Percentiles rank a stretch among this genome's conserved stretches.
Conservation (phyloP, 2,329 filamentous ascomycete species). For the Coniochaeta hoffmannii region DNA sequence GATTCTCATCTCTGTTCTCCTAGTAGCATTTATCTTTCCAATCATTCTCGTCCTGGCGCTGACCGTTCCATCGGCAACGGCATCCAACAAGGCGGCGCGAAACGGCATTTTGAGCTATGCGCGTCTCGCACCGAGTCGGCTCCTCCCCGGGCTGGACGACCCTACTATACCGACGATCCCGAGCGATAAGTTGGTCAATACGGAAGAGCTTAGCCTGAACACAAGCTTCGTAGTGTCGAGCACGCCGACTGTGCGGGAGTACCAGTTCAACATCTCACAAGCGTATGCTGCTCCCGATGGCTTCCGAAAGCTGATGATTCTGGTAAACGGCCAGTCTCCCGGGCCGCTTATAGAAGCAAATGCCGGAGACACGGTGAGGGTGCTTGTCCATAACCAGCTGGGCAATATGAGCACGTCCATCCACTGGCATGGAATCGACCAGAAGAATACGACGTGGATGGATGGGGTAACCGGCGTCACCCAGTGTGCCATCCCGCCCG, state of each 20-base stretch:
- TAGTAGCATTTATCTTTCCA: not conserved
- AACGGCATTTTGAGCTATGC: not conserved
- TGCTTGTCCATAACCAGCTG: conserved; percentile 29
- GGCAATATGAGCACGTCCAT: conserved; percentile 39
- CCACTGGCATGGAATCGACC: conserved; percentile 64
- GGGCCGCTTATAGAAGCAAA: conserved; percentile 37
- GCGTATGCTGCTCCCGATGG: conserved; percentile 25
- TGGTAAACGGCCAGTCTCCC: conserved; percentile 32
- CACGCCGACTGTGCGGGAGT: conserved; percentile 18
- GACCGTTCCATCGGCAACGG: not conserved
- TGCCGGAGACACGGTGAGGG: conserved; percentile 32
- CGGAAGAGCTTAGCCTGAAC: conserved; percentile 15
- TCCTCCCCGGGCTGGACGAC: not conserved
- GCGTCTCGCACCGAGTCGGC: not conserved
- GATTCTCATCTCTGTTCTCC: not conserved
- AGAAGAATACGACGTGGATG: conserved; percentile 56
- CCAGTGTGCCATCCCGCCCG: conserved; percentile 53
- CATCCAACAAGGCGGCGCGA: not conserved
- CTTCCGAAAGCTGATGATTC: conserved; percentile 27
- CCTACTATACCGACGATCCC: not conserved
- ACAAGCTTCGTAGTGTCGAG: conserved; percentile 12
- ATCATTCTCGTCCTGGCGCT: not conserved
- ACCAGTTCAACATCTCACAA: conserved; percentile 24
- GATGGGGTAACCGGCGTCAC: conserved; percentile 57
- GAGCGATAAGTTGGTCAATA: conserved; percentile 18